phyloP scores from a whole-genome alignment of 192 early-diverging fungal genomes.

The Chytriomyces confervae region DNA sequence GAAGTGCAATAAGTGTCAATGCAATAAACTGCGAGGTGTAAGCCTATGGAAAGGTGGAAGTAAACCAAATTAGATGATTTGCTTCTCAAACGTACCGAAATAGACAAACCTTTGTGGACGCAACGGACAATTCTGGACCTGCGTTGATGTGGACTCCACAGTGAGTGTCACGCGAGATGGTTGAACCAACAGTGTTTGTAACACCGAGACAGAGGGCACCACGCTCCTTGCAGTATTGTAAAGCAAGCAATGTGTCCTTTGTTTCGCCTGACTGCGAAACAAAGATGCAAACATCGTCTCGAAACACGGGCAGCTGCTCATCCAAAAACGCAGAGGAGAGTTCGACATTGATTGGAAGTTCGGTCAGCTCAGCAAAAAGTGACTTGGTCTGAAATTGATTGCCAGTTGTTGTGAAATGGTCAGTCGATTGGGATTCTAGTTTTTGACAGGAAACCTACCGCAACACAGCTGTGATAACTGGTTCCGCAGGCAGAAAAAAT shows the following conservation, averaged over 20 bases:
- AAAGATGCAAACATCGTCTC: conserved; percentile 70
- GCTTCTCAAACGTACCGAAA: neutral
- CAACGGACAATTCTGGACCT: conserved; percentile 67
- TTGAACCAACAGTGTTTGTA: conserved; percentile 68
- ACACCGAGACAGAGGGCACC: conserved; percentile 70
- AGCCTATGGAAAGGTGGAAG: conserved; percentile 43
- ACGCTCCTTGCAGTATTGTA: conserved; percentile 68
- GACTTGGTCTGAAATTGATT: conserved; percentile 46
- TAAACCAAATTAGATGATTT: neutral
- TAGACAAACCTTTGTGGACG: conserved; percentile 59
- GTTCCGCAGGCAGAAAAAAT: conserved; percentile 70
- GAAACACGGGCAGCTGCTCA: conserved; percentile 61
- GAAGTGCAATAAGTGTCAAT: conserved; percentile 63
- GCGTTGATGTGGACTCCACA: conserved; percentile 74
- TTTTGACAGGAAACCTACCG: conserved; percentile 36
- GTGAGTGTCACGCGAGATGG: conserved; percentile 68
- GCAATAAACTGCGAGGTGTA: conserved; percentile 71
- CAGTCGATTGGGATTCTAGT: neutral
- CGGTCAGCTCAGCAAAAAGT: conserved; percentile 66
- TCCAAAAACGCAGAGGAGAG: conserved; percentile 65
- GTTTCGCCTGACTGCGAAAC: conserved; percentile 72
- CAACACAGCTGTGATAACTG: conserved; percentile 63
- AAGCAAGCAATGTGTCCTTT: conserved; percentile 63
- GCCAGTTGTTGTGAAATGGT: neutral
- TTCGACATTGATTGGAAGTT: conserved; percentile 65